Base-by-base conservation (phyloP, 2,329 filamentous ascomycete genomes). In the Akanthomyces muscarius region DNA sequence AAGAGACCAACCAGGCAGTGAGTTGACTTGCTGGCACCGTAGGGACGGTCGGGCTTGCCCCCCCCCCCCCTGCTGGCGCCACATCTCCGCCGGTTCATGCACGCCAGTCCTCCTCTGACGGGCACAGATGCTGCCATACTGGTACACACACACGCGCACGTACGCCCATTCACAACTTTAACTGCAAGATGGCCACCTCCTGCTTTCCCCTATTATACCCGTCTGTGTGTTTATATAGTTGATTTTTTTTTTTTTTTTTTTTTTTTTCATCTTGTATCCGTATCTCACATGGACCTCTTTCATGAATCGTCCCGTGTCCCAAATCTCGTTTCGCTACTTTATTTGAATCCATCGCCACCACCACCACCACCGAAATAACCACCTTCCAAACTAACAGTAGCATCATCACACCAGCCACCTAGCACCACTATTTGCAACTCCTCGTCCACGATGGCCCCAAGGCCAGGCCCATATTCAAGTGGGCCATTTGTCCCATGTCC, bases 1-100 rank as follows among this genome's bases (percentile, higher is more conserved):
- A 30, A 30, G 21, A 30, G 28, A 30, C 28, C 28, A 30, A 30
- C 28, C 6, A 30, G 28, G 28, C 28, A 30, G 28, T 30, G 28
- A 30, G 4, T 5, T 30, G 28, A 5, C 6, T 30, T 30, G 28
- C 28, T 30, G 28, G 28, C 28, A 30, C 28, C 28, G 6, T 6
- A 30, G 6, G 28, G 28, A 30, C 42, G 21, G 21, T 21, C 21
- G 21, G 21, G 21, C 21, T 21, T 45, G 7, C 1, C 42, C n/a
- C 42, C 42, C n/a, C 42, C 42, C 42, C 42, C 42, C n/a, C 16
- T 16, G 7, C n/a, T n/a, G 51, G 16, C 52, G 36, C 52, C 52
- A 54, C 52, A 18, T 57, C 54, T 57, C 54, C 54, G 54, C 54
- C 42, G 28, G 54, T 57, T 57, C 54, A 57, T 57, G 54, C 54